Conservation (phyloP, 2,329 filamentous ascomycete species). For the Stachybotrys chlorohalonatus region DNA sequence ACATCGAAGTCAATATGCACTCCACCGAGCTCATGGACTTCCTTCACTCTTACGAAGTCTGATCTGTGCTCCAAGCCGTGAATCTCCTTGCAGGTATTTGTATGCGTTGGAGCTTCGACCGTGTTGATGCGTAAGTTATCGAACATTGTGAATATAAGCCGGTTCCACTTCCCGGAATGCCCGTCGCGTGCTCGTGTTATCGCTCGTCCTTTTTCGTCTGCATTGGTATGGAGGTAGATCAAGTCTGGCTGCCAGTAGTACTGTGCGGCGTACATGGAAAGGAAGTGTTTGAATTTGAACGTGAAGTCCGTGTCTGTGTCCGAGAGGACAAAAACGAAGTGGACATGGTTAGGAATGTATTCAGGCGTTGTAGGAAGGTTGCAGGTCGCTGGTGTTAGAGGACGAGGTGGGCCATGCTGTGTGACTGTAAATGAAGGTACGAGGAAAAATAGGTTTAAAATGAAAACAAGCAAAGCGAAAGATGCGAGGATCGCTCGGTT, state of each 20-base stretch:
- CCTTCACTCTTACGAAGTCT: slow-evolving; percentile 12
- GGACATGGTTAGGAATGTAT: slow-evolving; percentile 14
- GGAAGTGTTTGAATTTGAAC: slow-evolving; percentile 14
- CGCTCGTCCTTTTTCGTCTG: neutral
- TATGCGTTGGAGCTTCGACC: slow-evolving; percentile 4
- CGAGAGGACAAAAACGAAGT: slow-evolving; percentile 12
- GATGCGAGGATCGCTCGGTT: neutral
- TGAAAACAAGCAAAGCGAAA: neutral
- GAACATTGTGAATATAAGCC: slow-evolving; percentile 9
- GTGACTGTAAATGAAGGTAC: neutral
- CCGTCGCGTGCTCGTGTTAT: slow-evolving; percentile 5
- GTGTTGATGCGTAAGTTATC: neutral
- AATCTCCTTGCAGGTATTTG: slow-evolving; percentile 6
- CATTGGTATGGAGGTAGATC: slow-evolving; percentile 19
- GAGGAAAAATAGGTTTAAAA: neutral
- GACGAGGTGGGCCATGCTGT: neutral
- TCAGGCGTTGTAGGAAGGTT: neutral
- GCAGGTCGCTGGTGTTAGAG: neutral
- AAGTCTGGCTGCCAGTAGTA: slow-evolving; percentile 9
- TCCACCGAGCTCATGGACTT: slow-evolving; percentile 10
- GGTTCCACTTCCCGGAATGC: slow-evolving; percentile 11
- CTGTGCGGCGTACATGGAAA: slow-evolving; percentile 13
- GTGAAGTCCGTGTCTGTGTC: slow-evolving; percentile 8
- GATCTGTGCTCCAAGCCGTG: slow-evolving; percentile 9
- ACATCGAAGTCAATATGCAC: slow-evolving; percentile 14